phyloP scores from a whole-genome alignment of 2,329 filamentous ascomycete species.

The Trichoderma aggressivum region DNA sequence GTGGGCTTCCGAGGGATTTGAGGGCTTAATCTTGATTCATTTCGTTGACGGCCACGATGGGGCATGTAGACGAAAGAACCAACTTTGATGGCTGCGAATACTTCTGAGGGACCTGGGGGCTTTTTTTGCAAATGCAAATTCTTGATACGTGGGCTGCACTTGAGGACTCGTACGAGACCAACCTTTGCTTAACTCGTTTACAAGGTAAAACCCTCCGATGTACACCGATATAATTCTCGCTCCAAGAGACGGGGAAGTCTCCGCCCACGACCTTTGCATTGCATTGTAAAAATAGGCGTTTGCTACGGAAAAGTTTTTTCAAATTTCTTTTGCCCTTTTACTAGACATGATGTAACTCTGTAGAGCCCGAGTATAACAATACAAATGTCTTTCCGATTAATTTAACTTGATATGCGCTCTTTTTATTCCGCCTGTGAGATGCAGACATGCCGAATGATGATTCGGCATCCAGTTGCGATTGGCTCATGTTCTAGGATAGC shows the following conservation, averaged over 20 bases:
- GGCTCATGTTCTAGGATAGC: neutral
- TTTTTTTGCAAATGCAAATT: slow-evolving; percentile 25
- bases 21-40: slow-evolving; percentile 34
- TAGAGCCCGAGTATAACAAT: slow-evolving; percentile 2
- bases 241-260: slow-evolving; percentile 19
- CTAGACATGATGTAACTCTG: neutral
- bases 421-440: neutral
- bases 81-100: slow-evolving; percentile 35
- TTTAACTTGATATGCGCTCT: neutral
- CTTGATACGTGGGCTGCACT: slow-evolving; percentile 20
- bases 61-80: slow-evolving; percentile 28
- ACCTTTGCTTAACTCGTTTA: slow-evolving; percentile 11
- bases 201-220: slow-evolving; percentile 10
- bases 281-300: slow-evolving; percentile 16
- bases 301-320: slow-evolving; percentile 14
- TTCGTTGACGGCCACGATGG: slow-evolving; percentile 19
- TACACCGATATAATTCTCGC: slow-evolving; percentile 12
- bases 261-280: slow-evolving; percentile 14
- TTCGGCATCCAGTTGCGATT: neutral
- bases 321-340: neutral
- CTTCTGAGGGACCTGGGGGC: slow-evolving; percentile 39
- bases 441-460: neutral
- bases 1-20: slow-evolving; percentile 43
- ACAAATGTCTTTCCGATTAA: neutral
- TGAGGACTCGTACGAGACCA: neutral